Evolutionary conservation across 2,329 filamentous ascomycete species (phyloP).

Genomic region (Fusarium citri): DNA sequence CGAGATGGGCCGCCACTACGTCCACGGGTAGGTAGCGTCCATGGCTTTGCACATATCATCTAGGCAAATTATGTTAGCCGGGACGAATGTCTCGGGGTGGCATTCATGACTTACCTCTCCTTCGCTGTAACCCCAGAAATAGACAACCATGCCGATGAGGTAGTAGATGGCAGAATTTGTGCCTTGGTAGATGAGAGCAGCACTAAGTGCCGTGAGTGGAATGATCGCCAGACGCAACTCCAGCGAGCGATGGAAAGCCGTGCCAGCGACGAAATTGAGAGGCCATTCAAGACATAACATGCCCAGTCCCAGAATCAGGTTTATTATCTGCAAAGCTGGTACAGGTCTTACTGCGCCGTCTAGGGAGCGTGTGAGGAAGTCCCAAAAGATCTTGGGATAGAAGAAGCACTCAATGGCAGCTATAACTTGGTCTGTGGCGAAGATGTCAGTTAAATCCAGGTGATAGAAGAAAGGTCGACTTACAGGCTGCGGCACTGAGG

Average conservation of each 20-base stretch:
- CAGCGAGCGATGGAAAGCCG: slow-evolving; percentile 84
- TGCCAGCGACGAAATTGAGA: slow-evolving; percentile 79
- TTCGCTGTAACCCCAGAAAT: slow-evolving; percentile 98
- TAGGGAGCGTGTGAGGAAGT: slow-evolving; percentile 92
- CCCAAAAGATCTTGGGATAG: slow-evolving; percentile 99
- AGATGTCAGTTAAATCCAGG: slow-evolving; percentile 42
- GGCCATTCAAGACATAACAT: slow-evolving; percentile 94
- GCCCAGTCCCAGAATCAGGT: slow-evolving; percentile 82
- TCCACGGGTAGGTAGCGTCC: slow-evolving; percentile 73
- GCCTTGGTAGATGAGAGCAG: slow-evolving; percentile 87
- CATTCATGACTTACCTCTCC: slow-evolving; percentile 78
- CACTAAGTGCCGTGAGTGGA: slow-evolving; percentile 79
- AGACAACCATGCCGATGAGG: slow-evolving; percentile 83
- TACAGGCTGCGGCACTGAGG: slow-evolving; percentile 84
- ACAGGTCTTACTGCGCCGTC: slow-evolving; percentile 86
- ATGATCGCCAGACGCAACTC: slow-evolving; percentile 86
- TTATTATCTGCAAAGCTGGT: slow-evolving; percentile 91
- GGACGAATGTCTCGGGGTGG: background rate
- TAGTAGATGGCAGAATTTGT: slow-evolving; percentile 96
- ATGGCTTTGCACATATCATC: slow-evolving; percentile 76
- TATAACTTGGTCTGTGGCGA: slow-evolving; percentile 81
- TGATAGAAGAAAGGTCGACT: slow-evolving; percentile 35
- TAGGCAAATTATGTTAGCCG: slow-evolving; percentile 48
- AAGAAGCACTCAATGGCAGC: slow-evolving; percentile 90
- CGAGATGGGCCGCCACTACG: slow-evolving; percentile 44